phyloP scores from a whole-genome alignment of 164 flowering plant genomes.

The Chimonanthus salicifolius region DNA sequence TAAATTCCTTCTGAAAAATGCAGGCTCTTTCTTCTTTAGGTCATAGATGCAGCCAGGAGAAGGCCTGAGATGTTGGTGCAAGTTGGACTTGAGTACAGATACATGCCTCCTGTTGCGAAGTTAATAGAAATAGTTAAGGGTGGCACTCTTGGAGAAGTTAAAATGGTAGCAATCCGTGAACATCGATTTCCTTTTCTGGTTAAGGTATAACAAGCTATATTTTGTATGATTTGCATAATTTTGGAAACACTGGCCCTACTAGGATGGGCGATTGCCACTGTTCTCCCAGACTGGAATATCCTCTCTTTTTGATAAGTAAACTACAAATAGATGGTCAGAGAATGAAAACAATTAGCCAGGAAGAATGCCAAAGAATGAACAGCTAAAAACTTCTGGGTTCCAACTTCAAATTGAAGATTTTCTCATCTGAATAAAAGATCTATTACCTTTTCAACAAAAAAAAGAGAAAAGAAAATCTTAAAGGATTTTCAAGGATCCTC shows the following conservation, averaged over 20 bases:
- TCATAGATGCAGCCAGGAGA: slow-evolving; percentile 66
- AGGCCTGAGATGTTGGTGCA: slow-evolving; percentile 80
- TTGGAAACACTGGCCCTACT: neutral
- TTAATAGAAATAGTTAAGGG: slow-evolving; percentile 65
- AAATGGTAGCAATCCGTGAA: slow-evolving; percentile 90
- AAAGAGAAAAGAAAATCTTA: too few species aligned
- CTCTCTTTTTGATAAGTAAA: neutral
- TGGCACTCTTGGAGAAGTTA: slow-evolving; percentile 66
- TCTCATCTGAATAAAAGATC: too few species aligned
- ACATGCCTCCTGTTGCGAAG: slow-evolving; percentile 97
- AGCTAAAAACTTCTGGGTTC: too few species aligned
- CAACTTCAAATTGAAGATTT: too few species aligned
- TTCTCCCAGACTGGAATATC: neutral
- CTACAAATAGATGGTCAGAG: neutral
- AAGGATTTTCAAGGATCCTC: neutral
- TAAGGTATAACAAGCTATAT: slow-evolving; percentile 41
- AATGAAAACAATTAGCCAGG: neutral
- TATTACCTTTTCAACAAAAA: too few species aligned
- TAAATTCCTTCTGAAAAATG: neutral
- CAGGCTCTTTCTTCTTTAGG: slow-evolving; percentile 30
- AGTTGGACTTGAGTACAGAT: slow-evolving; percentile 95
- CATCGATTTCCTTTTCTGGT: slow-evolving; percentile 94
- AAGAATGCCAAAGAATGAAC: neutral
- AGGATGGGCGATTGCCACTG: neutral
- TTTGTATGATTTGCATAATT: neutral